Evolutionary conservation across 768 basidiomycete genomes (phyloP).

Genomic region (Pulveroboletus sp.): DNA sequence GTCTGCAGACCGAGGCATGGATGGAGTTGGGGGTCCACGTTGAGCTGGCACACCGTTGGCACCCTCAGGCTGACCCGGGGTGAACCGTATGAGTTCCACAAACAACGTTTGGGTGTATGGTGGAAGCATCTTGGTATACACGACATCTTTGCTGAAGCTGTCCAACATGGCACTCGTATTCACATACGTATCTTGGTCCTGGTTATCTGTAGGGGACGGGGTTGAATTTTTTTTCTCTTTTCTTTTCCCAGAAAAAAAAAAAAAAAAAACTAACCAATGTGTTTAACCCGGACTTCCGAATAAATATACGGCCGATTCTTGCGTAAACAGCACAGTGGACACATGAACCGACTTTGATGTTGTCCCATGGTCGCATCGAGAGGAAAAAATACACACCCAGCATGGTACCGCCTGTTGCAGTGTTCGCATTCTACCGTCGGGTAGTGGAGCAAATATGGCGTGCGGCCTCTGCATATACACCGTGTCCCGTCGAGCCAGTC

Average conservation of each 20-base stretch:
- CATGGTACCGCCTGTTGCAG: slow-evolving; percentile 66
- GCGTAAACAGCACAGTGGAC: slow-evolving; percentile 74
- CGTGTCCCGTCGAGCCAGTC: slow-evolving; percentile 74
- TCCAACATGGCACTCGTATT: slow-evolving; percentile 72
- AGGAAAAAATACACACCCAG: slow-evolving; percentile 71
- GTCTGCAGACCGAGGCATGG: slow-evolving; percentile 22
- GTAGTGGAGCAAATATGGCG: slow-evolving; percentile 53
- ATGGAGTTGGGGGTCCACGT: slow-evolving; percentile 14
- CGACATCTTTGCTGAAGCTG: slow-evolving; percentile 63
- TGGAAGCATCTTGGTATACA: slow-evolving; percentile 61
- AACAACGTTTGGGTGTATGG: slow-evolving; percentile 67
- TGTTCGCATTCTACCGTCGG: slow-evolving; percentile 62
- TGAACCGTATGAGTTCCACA: slow-evolving; percentile 60
- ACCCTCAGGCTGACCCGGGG: slow-evolving; percentile 30
- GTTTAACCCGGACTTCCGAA: slow-evolving; percentile 71
- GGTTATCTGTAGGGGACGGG: slow-evolving; percentile 32
- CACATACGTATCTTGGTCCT: slow-evolving; percentile 57
- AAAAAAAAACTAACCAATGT: slow-evolving; percentile 43
- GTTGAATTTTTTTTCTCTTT: slow-evolving; percentile 5
- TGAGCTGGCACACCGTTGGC: slow-evolving; percentile 14
- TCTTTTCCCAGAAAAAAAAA: background rate
- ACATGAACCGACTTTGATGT: slow-evolving; percentile 47
- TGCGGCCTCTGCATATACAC: slow-evolving; percentile 75
- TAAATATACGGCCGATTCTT: slow-evolving; percentile 68
- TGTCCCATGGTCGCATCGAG: slow-evolving; percentile 36